Evolutionary conservation across 768 basidiomycete genomes (phyloP).

Genomic region (Leucosporidium creatinivorum): DNA sequence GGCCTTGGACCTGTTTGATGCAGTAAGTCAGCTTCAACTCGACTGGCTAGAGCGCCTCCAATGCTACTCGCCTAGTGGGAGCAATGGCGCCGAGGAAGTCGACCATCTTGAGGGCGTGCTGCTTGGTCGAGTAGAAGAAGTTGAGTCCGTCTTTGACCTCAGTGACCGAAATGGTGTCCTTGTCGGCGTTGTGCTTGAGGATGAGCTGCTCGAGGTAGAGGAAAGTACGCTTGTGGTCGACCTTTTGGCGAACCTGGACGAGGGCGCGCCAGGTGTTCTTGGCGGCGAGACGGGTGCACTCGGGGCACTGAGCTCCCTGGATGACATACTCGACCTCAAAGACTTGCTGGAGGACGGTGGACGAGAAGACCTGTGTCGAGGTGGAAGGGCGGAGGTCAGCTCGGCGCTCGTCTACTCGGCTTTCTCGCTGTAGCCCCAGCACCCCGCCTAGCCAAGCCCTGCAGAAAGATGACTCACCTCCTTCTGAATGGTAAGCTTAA

Average conservation of each 20-base stretch:
- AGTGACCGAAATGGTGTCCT: slow-evolving; percentile 86
- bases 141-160: slow-evolving; percentile 92
- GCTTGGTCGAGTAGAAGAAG: slow-evolving; percentile 88
- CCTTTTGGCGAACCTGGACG: slow-evolving; percentile 98
- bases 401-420: background rate
- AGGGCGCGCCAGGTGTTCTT: slow-evolving; percentile 99
- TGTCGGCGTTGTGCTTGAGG: slow-evolving; percentile 90
- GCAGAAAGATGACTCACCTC: slow-evolving; percentile 56
- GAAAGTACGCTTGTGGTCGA: slow-evolving; percentile 95
- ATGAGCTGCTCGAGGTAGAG: slow-evolving; percentile 95
- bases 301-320: slow-evolving; percentile 88
- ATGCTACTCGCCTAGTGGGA: slow-evolving; percentile 62
- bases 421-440: background rate
- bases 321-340: slow-evolving; percentile 96
- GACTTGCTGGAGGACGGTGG: slow-evolving; percentile 92
- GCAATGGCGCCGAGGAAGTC: slow-evolving; percentile 85
- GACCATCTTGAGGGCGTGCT: slow-evolving; percentile 91
- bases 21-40: background rate
- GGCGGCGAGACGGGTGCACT: slow-evolving; percentile 86
- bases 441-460: background rate
- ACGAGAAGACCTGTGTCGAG: slow-evolving; percentile 64
- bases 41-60: background rate
- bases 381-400: background rate
- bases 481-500: slow-evolving; percentile 96
- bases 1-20: slow-evolving; percentile 65